These are phyloP conservation scores for Aschersonia sp. DNA, from an alignment of 2,329 filamentous ascomycete genomes.

Conservation along the genomic window DNA sequence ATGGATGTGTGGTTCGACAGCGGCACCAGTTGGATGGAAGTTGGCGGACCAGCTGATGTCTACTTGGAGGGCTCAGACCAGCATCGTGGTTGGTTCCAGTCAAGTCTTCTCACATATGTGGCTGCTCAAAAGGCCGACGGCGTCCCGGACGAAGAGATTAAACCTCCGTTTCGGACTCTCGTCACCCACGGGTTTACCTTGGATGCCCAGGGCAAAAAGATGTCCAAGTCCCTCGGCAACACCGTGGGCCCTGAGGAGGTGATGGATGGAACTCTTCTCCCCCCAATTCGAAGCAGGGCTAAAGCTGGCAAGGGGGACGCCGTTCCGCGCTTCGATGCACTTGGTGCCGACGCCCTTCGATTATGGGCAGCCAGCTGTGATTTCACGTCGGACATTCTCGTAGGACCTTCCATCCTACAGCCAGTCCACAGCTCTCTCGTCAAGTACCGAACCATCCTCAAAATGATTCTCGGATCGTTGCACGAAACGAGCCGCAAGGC, in stretches of 20 bases:
- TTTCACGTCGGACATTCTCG: constrained; percentile 74
- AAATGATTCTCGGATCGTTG: constrained; percentile 73
- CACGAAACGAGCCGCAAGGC: constrained; percentile 35
- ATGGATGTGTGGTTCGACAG: constrained; percentile 99
- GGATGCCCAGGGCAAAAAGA: constrained; percentile 83
- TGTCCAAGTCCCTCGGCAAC: constrained; percentile 96
- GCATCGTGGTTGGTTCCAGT: constrained; percentile 97
- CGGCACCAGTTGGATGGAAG: constrained; percentile 75
- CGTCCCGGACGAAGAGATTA: constrained; percentile 10
- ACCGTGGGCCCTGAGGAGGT: constrained; percentile 69
- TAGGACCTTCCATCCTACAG: constrained; percentile 64
- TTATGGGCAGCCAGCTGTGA: constrained; percentile 88
- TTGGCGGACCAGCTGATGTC: constrained; percentile 52
- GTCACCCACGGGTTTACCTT: constrained; percentile 93
- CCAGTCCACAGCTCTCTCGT: constrained; percentile 62
- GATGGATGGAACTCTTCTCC: constrained; percentile 68
- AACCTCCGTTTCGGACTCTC: constrained; percentile 69
- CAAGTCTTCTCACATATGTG: constrained; percentile 76
- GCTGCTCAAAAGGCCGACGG: constrained; percentile 38
- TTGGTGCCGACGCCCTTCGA: constrained; percentile 77
- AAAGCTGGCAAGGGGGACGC: constrained; percentile 20
- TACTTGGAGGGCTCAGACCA: constrained; percentile 94
- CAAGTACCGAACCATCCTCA: constrained; percentile 81
- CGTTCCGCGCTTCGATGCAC: constrained; percentile 41
- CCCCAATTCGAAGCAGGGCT: constrained; percentile 48